Conservation (phyloP, 2,329 filamentous ascomycete genomes). For the Paradendryphiella salina region DNA sequence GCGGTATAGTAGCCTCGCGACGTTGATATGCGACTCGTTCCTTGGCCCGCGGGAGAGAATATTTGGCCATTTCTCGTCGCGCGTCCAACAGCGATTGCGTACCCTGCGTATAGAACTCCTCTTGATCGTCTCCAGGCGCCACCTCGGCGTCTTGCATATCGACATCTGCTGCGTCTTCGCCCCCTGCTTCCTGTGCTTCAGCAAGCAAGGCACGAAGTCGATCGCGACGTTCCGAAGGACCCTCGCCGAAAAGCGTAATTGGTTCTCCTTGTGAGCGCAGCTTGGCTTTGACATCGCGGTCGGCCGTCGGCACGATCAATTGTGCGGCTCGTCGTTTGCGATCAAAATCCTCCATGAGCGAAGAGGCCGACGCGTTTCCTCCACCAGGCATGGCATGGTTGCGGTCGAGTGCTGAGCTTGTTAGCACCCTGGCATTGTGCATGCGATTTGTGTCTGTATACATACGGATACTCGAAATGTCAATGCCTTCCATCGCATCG, state of each 20-base stretch:
- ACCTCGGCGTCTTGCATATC: slow-evolving; percentile 57
- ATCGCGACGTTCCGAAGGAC: slow-evolving; percentile 80
- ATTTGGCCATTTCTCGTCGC: slow-evolving; percentile 76
- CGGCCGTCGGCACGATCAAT: slow-evolving; percentile 91
- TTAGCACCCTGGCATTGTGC: not conserved
- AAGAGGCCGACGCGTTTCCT: slow-evolving; percentile 79
- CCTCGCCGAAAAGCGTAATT: slow-evolving; percentile 92
- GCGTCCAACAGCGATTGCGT: slow-evolving; percentile 73
- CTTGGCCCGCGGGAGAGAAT: slow-evolving; percentile 80
- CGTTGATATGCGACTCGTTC: slow-evolving; percentile 76
- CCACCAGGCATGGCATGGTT: slow-evolving; percentile 82
- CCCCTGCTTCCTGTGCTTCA: slow-evolving; percentile 68
- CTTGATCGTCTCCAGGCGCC: slow-evolving; percentile 60
- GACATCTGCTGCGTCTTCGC: slow-evolving; percentile 54
- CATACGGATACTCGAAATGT: slow-evolving; percentile 66
- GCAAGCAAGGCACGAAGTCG: slow-evolving; percentile 80
- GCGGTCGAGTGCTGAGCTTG: slow-evolving; percentile 64
- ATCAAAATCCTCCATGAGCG: slow-evolving; percentile 84
- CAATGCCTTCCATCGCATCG: slow-evolving; percentile 60
- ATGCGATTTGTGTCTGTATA: slow-evolving; percentile 19
- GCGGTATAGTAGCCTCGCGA: slow-evolving; percentile 76
- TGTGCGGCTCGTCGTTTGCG: slow-evolving; percentile 86
- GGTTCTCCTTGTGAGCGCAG: slow-evolving; percentile 83
- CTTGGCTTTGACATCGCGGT: slow-evolving; percentile 74
- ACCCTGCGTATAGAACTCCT: slow-evolving; percentile 94